Evolutionary conservation across 208 protist genomes (phyloP).

Genomic region (Lotmaria passim): DNA sequence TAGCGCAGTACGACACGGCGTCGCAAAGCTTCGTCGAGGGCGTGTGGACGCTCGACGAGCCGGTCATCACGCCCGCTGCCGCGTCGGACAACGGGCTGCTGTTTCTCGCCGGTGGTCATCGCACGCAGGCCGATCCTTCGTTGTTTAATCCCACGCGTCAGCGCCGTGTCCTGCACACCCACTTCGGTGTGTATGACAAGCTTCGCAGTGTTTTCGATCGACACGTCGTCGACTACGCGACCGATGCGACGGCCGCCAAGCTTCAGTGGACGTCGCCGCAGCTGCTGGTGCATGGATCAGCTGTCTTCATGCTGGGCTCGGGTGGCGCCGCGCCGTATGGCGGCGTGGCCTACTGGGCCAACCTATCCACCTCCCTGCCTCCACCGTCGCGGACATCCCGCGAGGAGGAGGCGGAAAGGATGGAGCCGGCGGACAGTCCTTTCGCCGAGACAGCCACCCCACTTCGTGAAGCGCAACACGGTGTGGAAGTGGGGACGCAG

Average conservation of each 20-base stretch:
- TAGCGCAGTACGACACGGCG: slow-evolving; percentile 47
- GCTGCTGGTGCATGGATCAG: slow-evolving; percentile 12
- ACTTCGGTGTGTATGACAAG: slow-evolving; percentile 36
- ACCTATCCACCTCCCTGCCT: slow-evolving; percentile 1
- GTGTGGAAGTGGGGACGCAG: neutral
- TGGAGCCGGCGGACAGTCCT: neutral
- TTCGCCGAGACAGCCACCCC: too few species aligned
- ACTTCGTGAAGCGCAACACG: too few species aligned
- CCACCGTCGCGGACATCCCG: too few species aligned
- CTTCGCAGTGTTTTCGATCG: slow-evolving; percentile 6
- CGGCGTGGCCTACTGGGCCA: slow-evolving; percentile 14
- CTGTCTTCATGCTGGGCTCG: slow-evolving; percentile 7
- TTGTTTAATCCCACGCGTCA: slow-evolving; percentile 8
- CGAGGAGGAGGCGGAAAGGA: neutral
- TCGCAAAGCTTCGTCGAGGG: slow-evolving; percentile 47
- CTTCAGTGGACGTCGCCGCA: slow-evolving; percentile 25
- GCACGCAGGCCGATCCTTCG: neutral
- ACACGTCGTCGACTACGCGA: slow-evolving; percentile 15
- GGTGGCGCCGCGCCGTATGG: neutral
- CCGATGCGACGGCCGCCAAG: neutral
- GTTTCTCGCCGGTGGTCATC: slow-evolving; percentile 21
- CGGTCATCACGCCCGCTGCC: slow-evolving; percentile 35
- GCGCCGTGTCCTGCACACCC: neutral
- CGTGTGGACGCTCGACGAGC: slow-evolving; percentile 33
- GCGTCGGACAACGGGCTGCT: slow-evolving; percentile 32